Base-by-base conservation (phyloP, 164 flowering plant species). In the Berberis thunbergii region DNA sequence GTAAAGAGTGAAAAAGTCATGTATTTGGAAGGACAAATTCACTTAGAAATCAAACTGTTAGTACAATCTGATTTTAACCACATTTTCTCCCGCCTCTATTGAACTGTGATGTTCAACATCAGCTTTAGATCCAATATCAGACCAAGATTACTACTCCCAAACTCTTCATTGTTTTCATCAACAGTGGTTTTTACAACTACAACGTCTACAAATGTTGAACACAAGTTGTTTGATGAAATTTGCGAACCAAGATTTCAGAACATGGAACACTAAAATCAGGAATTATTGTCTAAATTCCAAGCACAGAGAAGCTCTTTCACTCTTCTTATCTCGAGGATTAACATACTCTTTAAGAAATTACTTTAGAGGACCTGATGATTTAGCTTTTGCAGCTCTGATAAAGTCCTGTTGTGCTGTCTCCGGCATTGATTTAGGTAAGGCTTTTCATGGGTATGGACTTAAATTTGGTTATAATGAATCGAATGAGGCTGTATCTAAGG, bases 331-430 rank as follows among this genome's bases (percentile, higher is more conserved):
- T 41, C 42, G 10, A 57, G 59, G 58, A 39, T 3, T 13, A 53
- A 39, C 12, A 3, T 39, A 53, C 3, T 53, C 12, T 9, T 43
- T 7, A 53, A 41, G n/a, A 57, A 7, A 8, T 2, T 7, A 6
- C 3, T 39, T 39, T 56, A 2, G 7, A 4, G 43, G 43, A 58
- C 70, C 70, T 2, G 77, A 78, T 67, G 66, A 75, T 65, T 67
- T 70, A 46, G 67, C 79, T 58, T 53, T 85, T 42, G 74, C 86
- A 40, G 74, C 74, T 57, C 65, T 82, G 63, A 71, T 91, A 64
- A 88, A 91, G 64, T 78, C 87, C 1, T 86, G 91, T 65, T 75
- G 88, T 59, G 74, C 81, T 4, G 63, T 74, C 43, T 75, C 77
- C 0, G 72, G 66, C 10, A 49, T 70, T 26, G 67, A 54, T 9